Evolutionary conservation across 805 yeast genomes (phyloP), one percentile per base, ranked within the genome.

Genomic region (Soucietia sequanensis): DNA sequence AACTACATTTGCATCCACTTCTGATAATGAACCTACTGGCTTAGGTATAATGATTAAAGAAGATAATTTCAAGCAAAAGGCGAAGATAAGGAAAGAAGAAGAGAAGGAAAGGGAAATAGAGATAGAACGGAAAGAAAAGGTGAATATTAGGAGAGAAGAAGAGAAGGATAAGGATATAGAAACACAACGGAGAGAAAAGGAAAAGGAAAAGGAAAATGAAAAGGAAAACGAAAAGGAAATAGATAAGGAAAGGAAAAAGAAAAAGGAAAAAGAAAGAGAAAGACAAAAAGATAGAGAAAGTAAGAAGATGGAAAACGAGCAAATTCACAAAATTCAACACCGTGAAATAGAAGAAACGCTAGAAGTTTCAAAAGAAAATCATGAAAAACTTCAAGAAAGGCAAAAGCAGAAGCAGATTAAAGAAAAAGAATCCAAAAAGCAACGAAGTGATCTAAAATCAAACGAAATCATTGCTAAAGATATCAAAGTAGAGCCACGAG

Each of bases 1-100:
- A 32, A 38, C 37, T 13, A 27, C 23, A 10, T 30, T 41, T 24
- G 19, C n/a, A n/a, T n/a, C 16, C 5, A 27, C 32, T 23, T n/a
- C 29, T 27, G 30, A 22, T 7, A 19, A 37, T 38, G 32, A 30
- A 23, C 34, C 30, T 15, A 35, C 34, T 17, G 56, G 38, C 26
- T 37, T 43, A 30, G 40, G 40, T 28, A 44, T 36, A 16, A 13
- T 19, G 9, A 17, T 27, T 12, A 25, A 12, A n/a, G 27, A 25
- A 8, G 27, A 21, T 21, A 21, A 16, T 18, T 25, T 18, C 21
- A 23, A 27, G n/a, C 14, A 12, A 25, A 29, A 11, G 20, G 31
- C 14, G 27, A 20, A 18, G 18, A 20, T 11, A 18, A 33, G 23
- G 29, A 29, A 19, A 26, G 25, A 29, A 27, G 31, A 15, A 34